Percentiles rank a stretch among this genome's conserved stretches.
Evolutionary conservation across 441 rosid species (phyloP).

Genomic region (Corymbia calophylla): DNA sequence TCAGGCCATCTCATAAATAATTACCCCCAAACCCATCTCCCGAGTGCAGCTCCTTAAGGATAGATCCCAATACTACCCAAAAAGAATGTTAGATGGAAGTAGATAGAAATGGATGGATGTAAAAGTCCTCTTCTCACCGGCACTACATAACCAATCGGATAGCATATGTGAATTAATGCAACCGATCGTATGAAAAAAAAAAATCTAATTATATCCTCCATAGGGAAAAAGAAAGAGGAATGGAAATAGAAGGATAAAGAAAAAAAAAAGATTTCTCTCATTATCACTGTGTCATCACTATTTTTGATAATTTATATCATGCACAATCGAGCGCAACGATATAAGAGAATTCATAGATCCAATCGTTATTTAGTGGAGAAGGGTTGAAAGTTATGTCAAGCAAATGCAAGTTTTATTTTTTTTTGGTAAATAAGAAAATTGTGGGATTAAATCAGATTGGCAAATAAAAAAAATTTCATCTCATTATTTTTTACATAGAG

Average conservation of each 20-base stretch:
- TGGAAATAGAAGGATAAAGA: neutral
- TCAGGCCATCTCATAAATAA: neutral
- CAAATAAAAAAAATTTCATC: neutral
- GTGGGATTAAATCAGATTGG: neutral
- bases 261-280: neutral
- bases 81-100: no score
- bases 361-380: neutral
- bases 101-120: neutral
- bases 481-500: neutral
- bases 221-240: neutral
- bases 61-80: no score
- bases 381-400: neutral
- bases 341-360: neutral
- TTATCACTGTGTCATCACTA: neutral
- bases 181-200: neutral
- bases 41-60: accelerated
- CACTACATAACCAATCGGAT: neutral
- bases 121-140: neutral
- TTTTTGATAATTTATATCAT: neutral
- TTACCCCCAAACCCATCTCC: neutral
- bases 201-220: neutral
- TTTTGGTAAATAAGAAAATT: neutral
- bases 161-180: neutral
- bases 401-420: neutral
- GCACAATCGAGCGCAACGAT: neutral